A percentile compares a stretch with the other conserved stretches of the same genome.
phyloP scores from a whole-genome alignment of 2,329 filamentous ascomycete genomes.

The Fusarium domesticum region DNA sequence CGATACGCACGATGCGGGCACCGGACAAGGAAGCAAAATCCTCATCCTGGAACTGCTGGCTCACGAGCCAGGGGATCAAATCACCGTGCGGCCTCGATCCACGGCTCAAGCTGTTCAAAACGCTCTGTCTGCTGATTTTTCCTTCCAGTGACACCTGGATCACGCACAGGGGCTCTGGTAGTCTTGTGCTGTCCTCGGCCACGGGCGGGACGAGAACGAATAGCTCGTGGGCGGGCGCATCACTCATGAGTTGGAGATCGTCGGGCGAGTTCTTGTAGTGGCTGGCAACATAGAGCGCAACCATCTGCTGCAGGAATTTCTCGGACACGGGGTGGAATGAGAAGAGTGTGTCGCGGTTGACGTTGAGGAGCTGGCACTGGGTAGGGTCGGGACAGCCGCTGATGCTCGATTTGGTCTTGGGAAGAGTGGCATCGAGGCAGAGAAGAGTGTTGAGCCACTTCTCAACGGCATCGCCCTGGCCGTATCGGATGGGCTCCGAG shows the following conservation, averaged over 20 bases:
- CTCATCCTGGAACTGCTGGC: conserved; percentile 96
- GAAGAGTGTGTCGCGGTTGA: conserved; percentile 96
- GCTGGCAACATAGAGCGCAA: conserved; percentile 92
- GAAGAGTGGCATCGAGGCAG: conserved; percentile 88
- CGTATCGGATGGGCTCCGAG: conserved; percentile 91
- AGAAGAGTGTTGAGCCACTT: conserved; percentile 94
- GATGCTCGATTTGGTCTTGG: conserved; percentile 67
- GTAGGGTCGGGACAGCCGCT: conserved; percentile 86
- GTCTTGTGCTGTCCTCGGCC: conserved; percentile 68
- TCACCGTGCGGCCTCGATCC: conserved; percentile 89
- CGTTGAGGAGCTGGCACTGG: conserved; percentile 85
- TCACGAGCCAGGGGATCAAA: conserved; percentile 95
- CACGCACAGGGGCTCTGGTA: conserved; percentile 92
- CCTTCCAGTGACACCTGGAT: conserved; percentile 94
- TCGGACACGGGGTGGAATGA: conserved; percentile 97
- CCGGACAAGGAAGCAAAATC: conserved; percentile 93
- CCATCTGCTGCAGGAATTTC: conserved; percentile 97
- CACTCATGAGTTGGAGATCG: conserved; percentile 97
- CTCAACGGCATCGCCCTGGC: conserved; percentile 85
- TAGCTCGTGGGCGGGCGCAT: conserved; percentile 93
- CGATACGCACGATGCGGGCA: conserved; percentile 87
- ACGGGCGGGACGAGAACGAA: conserved; percentile 91
- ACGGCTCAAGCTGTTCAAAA: conserved; percentile 82
- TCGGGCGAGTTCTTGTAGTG: conserved; percentile 99
- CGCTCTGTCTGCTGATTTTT: conserved; percentile 88